Conservation (phyloP, 495 filamentous ascomycete species). For the Aspergillus leporis region DNA sequence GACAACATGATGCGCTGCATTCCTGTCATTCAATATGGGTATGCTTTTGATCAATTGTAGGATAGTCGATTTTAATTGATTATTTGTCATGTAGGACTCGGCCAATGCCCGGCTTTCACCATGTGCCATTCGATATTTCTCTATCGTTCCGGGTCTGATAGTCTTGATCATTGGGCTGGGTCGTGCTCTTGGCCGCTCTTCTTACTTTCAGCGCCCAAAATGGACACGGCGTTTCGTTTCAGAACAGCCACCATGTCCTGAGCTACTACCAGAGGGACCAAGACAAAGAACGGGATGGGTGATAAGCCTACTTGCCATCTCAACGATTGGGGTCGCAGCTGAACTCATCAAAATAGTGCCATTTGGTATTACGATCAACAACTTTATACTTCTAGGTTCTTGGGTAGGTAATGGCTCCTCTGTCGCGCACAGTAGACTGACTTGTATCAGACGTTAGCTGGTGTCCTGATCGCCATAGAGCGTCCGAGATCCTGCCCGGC, state of each 20-base stretch:
- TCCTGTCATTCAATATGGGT: slow-evolving; percentile 25
- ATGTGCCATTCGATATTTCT: slow-evolving; percentile 50
- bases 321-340: slow-evolving; percentile 38
- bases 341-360: slow-evolving; percentile 42
- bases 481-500: slow-evolving; percentile 49
- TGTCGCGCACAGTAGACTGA: slow-evolving; percentile 7
- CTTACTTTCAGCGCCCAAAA: slow-evolving; percentile 38
- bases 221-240: slow-evolving; percentile 53
- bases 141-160: slow-evolving; percentile 45
- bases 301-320: slow-evolving; percentile 40
- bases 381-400: slow-evolving; percentile 36
- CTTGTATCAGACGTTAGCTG: slow-evolving; percentile 37
- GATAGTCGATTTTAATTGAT: not conserved
- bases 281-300: slow-evolving; percentile 34
- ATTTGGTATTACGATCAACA: slow-evolving; percentile 23
- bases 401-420: slow-evolving; percentile 44
- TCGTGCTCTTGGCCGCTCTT: slow-evolving; percentile 30
- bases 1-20: slow-evolving; percentile 5
- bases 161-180: slow-evolving; percentile 39
- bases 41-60: not conserved
- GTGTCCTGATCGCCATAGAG: slow-evolving; percentile 46
- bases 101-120: slow-evolving; percentile 46
- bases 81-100: slow-evolving; percentile 40
- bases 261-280: slow-evolving; percentile 27
- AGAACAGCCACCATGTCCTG: slow-evolving; percentile 37